Conservation (phyloP, 371 early-diverging fungal genomes). For the Haplosporangium sp. region DNA sequence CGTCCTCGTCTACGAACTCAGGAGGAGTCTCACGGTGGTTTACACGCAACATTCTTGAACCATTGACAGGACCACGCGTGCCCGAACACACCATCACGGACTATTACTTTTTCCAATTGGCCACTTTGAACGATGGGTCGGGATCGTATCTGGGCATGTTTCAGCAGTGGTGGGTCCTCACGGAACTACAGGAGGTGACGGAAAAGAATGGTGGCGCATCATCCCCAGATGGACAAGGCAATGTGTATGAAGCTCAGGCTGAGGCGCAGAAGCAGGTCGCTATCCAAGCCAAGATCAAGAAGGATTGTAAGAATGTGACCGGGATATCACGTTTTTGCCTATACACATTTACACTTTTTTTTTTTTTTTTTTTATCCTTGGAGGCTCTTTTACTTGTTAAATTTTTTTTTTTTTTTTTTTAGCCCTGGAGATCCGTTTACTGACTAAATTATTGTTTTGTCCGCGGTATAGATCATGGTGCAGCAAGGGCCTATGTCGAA, state of each 20-base stretch:
- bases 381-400: too few relatives aligned
- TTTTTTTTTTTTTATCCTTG: too few relatives aligned
- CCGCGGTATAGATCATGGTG: constrained; percentile 13
- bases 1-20: neutral
- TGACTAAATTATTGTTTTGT: neutral
- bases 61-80: constrained; percentile 24
- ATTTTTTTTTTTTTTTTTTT: neutral
- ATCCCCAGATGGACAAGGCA: neutral
- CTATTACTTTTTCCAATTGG: constrained; percentile 34
- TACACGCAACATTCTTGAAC: constrained; percentile 35
- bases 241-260: constrained; percentile 10
- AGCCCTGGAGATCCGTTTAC: neutral
- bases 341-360: too few relatives aligned
- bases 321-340: too few relatives aligned
- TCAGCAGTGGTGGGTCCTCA: constrained; percentile 36
- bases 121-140: constrained; percentile 33
- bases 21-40: constrained; percentile 38
- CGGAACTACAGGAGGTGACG: constrained; percentile 31
- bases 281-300: constrained; percentile 39
- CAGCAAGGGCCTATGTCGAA: constrained; percentile 30
- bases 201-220: neutral
- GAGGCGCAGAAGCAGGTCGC: constrained; percentile 28
- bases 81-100: constrained; percentile 43
- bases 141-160: constrained; percentile 38
- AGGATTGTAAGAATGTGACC: constrained; percentile 47